phyloP scores from a whole-genome alignment of 305 asterid species.

The Solanum hybrid region DNA sequence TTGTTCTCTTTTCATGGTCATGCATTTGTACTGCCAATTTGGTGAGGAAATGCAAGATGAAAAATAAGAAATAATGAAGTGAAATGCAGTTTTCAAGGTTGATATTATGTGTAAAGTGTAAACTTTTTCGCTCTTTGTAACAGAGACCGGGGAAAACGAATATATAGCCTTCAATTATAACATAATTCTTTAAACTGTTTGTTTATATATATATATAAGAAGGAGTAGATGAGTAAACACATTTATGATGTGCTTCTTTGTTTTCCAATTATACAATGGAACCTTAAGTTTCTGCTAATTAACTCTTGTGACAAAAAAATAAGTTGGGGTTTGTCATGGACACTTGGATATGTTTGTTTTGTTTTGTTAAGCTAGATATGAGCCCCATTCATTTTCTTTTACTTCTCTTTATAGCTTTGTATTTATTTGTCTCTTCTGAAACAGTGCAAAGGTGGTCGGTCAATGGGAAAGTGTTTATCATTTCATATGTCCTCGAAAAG shows the following conservation, averaged over 20 bases:
- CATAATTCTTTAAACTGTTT: not conserved
- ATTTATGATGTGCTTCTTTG: not conserved
- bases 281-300: not conserved
- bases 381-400: not conserved
- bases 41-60: not conserved
- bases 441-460: conserved; percentile 60
- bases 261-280: not conserved
- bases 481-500: conserved; percentile 49
- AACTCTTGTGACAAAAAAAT: not conserved
- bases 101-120: not conserved
- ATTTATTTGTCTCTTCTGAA: conserved; percentile 9
- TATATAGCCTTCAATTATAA: not conserved
- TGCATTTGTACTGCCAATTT: not conserved
- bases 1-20: not conserved
- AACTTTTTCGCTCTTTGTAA: not conserved
- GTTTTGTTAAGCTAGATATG: not conserved
- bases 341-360: not conserved
- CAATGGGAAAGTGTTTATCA: conserved; percentile 41
- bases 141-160: not conserved
- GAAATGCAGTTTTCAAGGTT: not conserved
- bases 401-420: not conserved
- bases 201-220: not conserved
- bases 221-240: not conserved
- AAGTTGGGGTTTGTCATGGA: not conserved
- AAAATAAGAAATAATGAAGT: not conserved